Evolutionary conservation across 1,284 basidiomycete species (phyloP).

Genomic region (Malassezia slooffiae): DNA sequence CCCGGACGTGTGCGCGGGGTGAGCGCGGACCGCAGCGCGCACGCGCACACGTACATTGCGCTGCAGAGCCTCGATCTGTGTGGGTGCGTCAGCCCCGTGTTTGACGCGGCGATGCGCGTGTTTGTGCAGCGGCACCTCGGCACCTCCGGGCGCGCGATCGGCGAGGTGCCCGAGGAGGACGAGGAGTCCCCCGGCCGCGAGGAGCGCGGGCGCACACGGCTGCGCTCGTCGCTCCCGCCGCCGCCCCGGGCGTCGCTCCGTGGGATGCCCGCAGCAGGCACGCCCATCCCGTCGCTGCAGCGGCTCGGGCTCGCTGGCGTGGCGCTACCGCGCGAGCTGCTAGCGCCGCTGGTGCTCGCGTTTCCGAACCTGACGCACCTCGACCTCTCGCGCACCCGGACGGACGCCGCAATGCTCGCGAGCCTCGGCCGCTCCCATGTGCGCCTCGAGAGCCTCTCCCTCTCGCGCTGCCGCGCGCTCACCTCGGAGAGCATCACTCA

Average conservation of each 20-base stretch:
- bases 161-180: constrained; percentile 23
- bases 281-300: constrained; percentile 59
- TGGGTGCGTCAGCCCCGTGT: constrained; percentile 80
- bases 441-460: constrained; percentile 65
- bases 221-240: neutral
- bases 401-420: constrained; percentile 63
- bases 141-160: constrained; percentile 14
- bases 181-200: constrained; percentile 17
- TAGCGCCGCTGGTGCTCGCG: constrained; percentile 69
- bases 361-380: constrained; percentile 76
- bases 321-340: constrained; percentile 64
- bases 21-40: constrained; percentile 28
- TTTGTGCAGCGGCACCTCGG: constrained; percentile 65
- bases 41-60: constrained; percentile 25
- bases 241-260: neutral
- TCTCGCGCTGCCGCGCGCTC: constrained; percentile 65
- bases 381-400: constrained; percentile 57
- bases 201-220: neutral
- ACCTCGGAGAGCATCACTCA: constrained; percentile 28
- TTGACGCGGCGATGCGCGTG: constrained; percentile 68
- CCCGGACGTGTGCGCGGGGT: constrained; percentile 35
- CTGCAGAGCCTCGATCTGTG: constrained; percentile 84
- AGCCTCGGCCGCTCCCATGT: constrained; percentile 58
- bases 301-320: constrained; percentile 74
- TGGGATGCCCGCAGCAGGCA: neutral